Evolutionary conservation across 2,329 filamentous ascomycete species (phyloP), one percentile per base, ranked within the genome.

Genomic region (Iodosphaeria phyllophila): DNA sequence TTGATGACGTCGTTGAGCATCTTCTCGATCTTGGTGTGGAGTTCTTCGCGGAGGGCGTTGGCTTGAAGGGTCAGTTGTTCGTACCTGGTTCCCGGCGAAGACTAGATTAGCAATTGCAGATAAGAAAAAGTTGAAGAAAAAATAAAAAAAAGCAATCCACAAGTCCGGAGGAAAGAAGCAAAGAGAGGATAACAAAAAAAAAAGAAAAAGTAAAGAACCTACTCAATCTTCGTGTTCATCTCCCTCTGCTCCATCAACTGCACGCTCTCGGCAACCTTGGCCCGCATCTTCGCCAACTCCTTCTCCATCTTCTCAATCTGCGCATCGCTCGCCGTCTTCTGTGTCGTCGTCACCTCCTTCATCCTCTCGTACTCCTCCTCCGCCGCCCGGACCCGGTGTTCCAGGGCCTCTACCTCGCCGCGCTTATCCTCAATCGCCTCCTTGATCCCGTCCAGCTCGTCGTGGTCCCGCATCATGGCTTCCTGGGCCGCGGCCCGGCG

Each of bases 241-340:
- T 95, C 84, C 28, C 80, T 64, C 50, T 93, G 86, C 47, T 93
- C 83, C 65, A 93, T 75, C 23, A 92, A 51, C 50, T 93, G 80
- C 26, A 93, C 77, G 17, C 74, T 83, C 47, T 93, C 86, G 3
- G 70, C 74, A 16, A 93, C 57, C 8, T 74, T 75, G 3, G 75
- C 68, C 20, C 84, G 67, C 80, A 95, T 92, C 46, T 83, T 80
- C 23, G 79, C 77, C n/a, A 98, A 58, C 47, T 98, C 84, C 51
- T 92, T 93, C 53, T 98, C 89, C 75, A 93, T 91, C 58, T 89
- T 89, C 51, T 98, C 89, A 40, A 98, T 92, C 48, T 95, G 86
- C 6, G 84, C 72, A 45, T 95, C 89, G 3, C 74, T 80, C 6
- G 74, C 75, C 45, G 86, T 68, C 53, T 91, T 91, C 46, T 92